Conservation (phyloP, 2,329 filamentous ascomycete species). For the Fusarium nematophilum region DNA sequence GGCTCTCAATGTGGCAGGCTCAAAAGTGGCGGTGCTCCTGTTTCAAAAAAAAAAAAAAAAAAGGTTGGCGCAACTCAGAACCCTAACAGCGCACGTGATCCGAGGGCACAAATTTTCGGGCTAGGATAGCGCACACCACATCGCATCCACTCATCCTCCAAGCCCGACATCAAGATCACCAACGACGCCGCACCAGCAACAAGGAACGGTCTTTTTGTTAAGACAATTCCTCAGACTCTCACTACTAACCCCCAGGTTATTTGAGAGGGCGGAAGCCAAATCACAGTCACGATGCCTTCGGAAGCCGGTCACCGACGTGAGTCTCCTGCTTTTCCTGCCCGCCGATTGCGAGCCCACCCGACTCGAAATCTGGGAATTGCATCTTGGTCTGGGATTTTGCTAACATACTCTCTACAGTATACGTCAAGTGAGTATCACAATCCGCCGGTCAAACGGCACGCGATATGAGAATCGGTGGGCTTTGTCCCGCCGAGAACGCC, state of each 20-base stretch:
- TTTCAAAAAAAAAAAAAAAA: background rate
- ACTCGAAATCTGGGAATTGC: slow-evolving; percentile 31
- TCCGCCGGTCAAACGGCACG: slow-evolving; percentile 16
- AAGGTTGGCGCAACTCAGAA: slow-evolving; percentile 9
- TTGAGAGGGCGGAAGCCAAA: slow-evolving; percentile 60
- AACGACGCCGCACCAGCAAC: slow-evolving; percentile 56
- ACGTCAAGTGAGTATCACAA: slow-evolving; percentile 81
- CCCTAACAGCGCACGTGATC: slow-evolving; percentile 52
- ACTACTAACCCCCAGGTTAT: slow-evolving; percentile 57
- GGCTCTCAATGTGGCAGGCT: background rate
- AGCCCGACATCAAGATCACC: slow-evolving; percentile 53
- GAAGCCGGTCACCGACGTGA: slow-evolving; percentile 90
- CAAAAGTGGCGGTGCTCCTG: slow-evolving; percentile 7
- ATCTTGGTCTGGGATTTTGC: slow-evolving; percentile 40
- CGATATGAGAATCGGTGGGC: slow-evolving; percentile 24
- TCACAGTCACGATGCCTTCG: slow-evolving; percentile 82
- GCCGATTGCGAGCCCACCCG: slow-evolving; percentile 23
- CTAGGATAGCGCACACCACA: slow-evolving; percentile 50
- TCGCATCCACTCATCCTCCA: slow-evolving; percentile 49
- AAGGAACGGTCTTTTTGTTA: slow-evolving; percentile 60
- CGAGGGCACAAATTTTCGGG: slow-evolving; percentile 51
- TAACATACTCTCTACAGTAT: slow-evolving; percentile 70
- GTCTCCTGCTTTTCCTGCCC: slow-evolving; percentile 54
- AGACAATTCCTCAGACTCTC: slow-evolving; percentile 56
- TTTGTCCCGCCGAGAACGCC: slow-evolving; percentile 26